Evolutionary conservation across 768 basidiomycete genomes (phyloP).

Genomic region (Pleurotus ostreatus): DNA sequence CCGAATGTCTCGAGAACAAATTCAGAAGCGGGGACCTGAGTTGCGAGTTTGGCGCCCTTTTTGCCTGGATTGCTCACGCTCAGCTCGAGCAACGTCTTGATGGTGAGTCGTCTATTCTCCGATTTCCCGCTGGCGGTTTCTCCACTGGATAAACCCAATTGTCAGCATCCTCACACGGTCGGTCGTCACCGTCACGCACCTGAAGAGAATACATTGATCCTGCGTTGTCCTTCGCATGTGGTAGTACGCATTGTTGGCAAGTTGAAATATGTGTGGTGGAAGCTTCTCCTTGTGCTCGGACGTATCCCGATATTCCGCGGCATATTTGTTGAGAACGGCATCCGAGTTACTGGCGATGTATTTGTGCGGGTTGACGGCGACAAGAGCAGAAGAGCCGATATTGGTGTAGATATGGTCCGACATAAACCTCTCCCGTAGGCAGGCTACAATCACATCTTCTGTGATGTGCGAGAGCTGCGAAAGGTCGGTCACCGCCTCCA

Average conservation of each 20-base stretch:
- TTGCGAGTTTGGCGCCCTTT: slow-evolving; percentile 86
- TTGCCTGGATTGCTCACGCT: slow-evolving; percentile 87
- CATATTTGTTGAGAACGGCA: slow-evolving; percentile 79
- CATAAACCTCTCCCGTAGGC: slow-evolving; percentile 85
- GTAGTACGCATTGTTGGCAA: slow-evolving; percentile 90
- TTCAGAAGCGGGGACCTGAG: slow-evolving; percentile 87
- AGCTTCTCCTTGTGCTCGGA: slow-evolving; percentile 53
- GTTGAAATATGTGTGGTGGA: slow-evolving; percentile 88
- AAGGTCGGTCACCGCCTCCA: slow-evolving; percentile 73
- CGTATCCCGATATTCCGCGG: slow-evolving; percentile 79
- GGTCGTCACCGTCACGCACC: slow-evolving; percentile 41
- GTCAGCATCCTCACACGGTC: slow-evolving; percentile 5
- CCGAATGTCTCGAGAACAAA: slow-evolving; percentile 96
- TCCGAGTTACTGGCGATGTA: slow-evolving; percentile 83
- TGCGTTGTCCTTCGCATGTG: slow-evolving; percentile 93
- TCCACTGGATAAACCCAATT: slow-evolving; percentile 49
- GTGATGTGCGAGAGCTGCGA: slow-evolving; percentile 60
- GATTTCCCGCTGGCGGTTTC: slow-evolving; percentile 94
- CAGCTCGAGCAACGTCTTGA: slow-evolving; percentile 89
- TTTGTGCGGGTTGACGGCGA: slow-evolving; percentile 93
- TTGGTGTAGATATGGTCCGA: slow-evolving; percentile 76
- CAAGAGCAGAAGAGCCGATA: slow-evolving; percentile 66
- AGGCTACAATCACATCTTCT: slow-evolving; percentile 82
- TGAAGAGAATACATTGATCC: slow-evolving; percentile 87
- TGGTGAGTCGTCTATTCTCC: slow-evolving; percentile 83